These are phyloP conservation scores for Brettanomyces anomalus DNA, from an alignment of 805 yeast genomes.

Conservation along the genomic window DNA sequence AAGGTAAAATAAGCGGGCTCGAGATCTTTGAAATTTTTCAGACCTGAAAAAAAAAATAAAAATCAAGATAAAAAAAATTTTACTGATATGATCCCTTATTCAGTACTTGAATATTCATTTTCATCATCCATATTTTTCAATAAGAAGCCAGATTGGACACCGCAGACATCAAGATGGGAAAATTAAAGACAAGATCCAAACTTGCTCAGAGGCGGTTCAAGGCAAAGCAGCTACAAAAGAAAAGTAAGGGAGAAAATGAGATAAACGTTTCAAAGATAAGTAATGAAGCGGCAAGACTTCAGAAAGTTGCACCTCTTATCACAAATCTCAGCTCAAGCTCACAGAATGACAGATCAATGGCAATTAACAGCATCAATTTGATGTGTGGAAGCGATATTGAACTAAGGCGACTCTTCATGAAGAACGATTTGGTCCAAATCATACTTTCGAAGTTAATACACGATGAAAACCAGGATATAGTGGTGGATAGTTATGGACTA, in stretches of 20 bases:
- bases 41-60: neutral
- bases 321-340: slow-evolving; percentile 51
- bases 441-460: slow-evolving; percentile 55
- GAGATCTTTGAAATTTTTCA: neutral
- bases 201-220: slow-evolving; percentile 27
- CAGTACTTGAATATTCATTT: neutral
- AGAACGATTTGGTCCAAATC: slow-evolving; percentile 60
- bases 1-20: neutral
- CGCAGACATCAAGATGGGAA: slow-evolving; percentile 44
- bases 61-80: too few relatives aligned
- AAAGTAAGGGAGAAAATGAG: neutral
- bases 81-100: neutral
- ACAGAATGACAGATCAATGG: slow-evolving; percentile 70
- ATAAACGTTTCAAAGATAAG: slow-evolving; percentile 4
- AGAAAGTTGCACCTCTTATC: slow-evolving; percentile 60
- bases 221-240: slow-evolving; percentile 5
- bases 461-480: slow-evolving; percentile 65
- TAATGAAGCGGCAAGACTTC: slow-evolving; percentile 28
- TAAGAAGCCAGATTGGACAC: too few relatives aligned
- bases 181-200: slow-evolving; percentile 60
- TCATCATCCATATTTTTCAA: too few relatives aligned
- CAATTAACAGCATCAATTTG: slow-evolving; percentile 62
- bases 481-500: slow-evolving; percentile 73
- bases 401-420: slow-evolving; percentile 54
- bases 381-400: slow-evolving; percentile 45